A percentile compares a stretch with the other conserved stretches of the same genome.
Evolutionary conservation across 805 yeast genomes (phyloP).

Genomic region (Metschnikowia reukaufii): DNA sequence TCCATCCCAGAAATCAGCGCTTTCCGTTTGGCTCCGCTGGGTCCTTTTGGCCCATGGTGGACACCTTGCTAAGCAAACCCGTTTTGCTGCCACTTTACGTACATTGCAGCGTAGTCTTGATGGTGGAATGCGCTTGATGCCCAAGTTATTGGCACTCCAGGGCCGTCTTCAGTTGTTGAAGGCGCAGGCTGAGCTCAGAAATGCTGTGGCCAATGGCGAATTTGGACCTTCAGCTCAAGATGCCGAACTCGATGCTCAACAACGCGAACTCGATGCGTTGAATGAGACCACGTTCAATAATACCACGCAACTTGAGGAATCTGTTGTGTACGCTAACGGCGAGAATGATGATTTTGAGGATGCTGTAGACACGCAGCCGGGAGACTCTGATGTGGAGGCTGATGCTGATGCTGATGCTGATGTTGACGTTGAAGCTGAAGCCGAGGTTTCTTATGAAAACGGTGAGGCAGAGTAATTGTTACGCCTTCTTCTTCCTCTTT

Average conservation of each 20-base stretch:
- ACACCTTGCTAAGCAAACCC: slow-evolving; percentile 51
- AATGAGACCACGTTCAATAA: slow-evolving; percentile 20
- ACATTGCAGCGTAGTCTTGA: slow-evolving; percentile 57
- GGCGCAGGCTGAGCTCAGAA: slow-evolving; percentile 72
- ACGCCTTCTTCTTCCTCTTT: no score
- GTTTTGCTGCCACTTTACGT: slow-evolving; percentile 55
- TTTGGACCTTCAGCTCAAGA: slow-evolving; percentile 2
- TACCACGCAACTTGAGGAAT: slow-evolving; percentile 30
- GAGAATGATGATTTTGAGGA: slow-evolving; percentile 35
- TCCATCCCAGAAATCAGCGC: slow-evolving; percentile 27
- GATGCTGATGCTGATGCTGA: slow-evolving; percentile 1
- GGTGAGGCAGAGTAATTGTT: slow-evolving; percentile 12
- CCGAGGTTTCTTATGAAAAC: slow-evolving; percentile 7
- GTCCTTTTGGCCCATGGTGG: slow-evolving; percentile 69
- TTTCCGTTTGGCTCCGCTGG: slow-evolving; percentile 78
- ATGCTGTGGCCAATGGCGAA: slow-evolving; percentile 21
- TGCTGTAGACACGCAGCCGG: slow-evolving; percentile 4
- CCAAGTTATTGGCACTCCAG: slow-evolving; percentile 73
- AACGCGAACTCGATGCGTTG: slow-evolving; percentile 16
- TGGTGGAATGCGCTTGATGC: slow-evolving; percentile 56
- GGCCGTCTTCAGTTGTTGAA: slow-evolving; percentile 79
- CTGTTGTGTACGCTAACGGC: slow-evolving; percentile 39
- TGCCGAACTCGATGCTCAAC: slow-evolving; percentile 20
- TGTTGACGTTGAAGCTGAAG: slow-evolving; percentile 1
- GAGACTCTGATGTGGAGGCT: no score